A percentile compares a stretch with the other conserved stretches of the same genome.
Conservation (phyloP, 768 basidiomycete genomes). For the Auricularia sp. region DNA sequence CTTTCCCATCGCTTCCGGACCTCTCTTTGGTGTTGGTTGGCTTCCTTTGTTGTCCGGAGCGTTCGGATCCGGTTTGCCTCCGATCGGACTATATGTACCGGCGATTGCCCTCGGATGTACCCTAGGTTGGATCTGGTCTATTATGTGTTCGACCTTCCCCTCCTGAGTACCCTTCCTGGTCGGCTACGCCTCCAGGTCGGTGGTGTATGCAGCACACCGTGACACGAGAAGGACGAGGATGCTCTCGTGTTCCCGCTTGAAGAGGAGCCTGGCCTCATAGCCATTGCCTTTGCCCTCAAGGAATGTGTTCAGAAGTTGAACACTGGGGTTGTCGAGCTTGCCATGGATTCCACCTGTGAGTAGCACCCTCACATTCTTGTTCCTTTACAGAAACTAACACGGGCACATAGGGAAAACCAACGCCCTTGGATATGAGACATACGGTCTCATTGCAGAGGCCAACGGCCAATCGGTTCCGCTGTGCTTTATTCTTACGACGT, state of each 20-base stretch:
- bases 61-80: no score
- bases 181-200: no score
- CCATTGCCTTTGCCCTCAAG: background rate
- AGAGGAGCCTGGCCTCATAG: background rate
- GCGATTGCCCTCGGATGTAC: no score
- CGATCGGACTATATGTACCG: no score
- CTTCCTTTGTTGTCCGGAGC: no score
- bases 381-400: background rate
- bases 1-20: no score
- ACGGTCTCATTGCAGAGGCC: background rate
- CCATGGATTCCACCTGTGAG: slow-evolving; percentile 2
- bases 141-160: no score
- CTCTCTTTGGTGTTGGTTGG: no score
- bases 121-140: no score
- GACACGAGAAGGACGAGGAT: background rate
- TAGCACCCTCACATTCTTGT: background rate
- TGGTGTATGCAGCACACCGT: no score
- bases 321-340: background rate
- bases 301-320: background rate
- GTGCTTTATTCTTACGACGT: background rate
- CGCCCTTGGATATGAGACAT: background rate
- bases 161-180: no score
- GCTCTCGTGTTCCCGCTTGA: background rate
- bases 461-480: background rate
- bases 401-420: slow-evolving; percentile 1